Evolutionary conservation across 805 yeast genomes (phyloP), one percentile per base, ranked within the genome.

Genomic region (Saccharomyces paradoxus): DNA sequence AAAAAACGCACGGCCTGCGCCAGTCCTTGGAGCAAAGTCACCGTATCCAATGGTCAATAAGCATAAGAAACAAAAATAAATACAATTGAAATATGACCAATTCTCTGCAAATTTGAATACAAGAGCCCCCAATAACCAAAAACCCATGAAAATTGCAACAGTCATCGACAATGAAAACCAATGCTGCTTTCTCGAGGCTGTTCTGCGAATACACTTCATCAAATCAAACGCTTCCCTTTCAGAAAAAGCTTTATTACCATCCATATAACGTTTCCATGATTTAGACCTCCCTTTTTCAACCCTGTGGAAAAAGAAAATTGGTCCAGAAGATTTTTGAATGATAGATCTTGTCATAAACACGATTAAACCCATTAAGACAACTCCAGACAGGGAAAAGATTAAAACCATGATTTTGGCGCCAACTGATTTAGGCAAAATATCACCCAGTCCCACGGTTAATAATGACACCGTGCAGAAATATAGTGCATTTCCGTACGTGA

Each of bases 1-100:
- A 62, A 89, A 89, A 60, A 89, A 81, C 0, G 85, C 79, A 46
- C 86, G 71, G 0, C 96, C 95, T 5, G 86, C 84, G 0, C 83
- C 70, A 0, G 83, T 69, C 1, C 50, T 54, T 0, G 96, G 96
- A 1, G 81, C 74, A 60, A 74, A 82, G 63, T 84, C 90, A 30
- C 96, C 97, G 68, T 87, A 89, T 0, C 96, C 96, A 54, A 90
- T 86, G 0, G 96, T 87, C 6, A 89, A 70, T 52, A 90, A 77
- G 62, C 92, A 83, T 44, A 87, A 71, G 58, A 86, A 82, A 56
- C 91, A 81, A 63, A 87, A 89, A 70, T 90, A 90, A n/a, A 87
- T 74, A 2, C 82, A 77, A 52, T 81, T 73, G 59, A 86, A 86
- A 68, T 84, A 90, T 5, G 77, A 56, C 96, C 96, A 90, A 3